A percentile compares a stretch with the other conserved stretches of the same genome.
phyloP scores from a whole-genome alignment of 495 filamentous ascomycete genomes.

The Hypoxylon lenormandii region DNA sequence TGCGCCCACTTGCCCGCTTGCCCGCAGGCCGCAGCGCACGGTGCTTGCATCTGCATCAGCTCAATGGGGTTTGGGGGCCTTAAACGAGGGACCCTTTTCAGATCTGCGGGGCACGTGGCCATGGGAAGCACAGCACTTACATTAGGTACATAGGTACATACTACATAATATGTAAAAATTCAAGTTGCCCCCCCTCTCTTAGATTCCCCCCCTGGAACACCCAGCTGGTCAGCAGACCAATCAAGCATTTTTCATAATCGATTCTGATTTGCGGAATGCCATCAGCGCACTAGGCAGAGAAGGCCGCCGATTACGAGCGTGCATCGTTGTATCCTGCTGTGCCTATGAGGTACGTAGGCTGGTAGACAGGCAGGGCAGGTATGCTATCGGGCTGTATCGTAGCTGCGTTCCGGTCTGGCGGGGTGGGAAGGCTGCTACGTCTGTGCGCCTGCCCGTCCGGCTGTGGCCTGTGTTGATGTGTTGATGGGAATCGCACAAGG shows the following conservation, averaged over 20 bases:
- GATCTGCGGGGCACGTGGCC: conserved; percentile 51
- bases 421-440: conserved; percentile 15
- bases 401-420: conserved; percentile 20
- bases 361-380: too few relatives aligned
- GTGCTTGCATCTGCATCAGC: conserved; percentile 45
- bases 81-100: conserved; percentile 2
- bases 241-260: conserved; percentile 39
- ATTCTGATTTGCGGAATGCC: conserved; percentile 44
- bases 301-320: neutral
- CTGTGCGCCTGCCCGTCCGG: conserved; percentile 29
- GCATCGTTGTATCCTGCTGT: conserved; percentile 1
- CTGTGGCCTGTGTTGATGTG: neutral
- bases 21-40: conserved; percentile 1
- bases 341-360: too few relatives aligned
- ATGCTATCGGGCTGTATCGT: neutral
- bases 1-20: too few relatives aligned
- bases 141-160: too few relatives aligned
- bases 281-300: conserved; percentile 25
- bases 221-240: conserved; percentile 50
- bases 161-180: too few relatives aligned
- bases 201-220: neutral
- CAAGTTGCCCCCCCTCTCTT: neutral
- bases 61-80: conserved; percentile 23
- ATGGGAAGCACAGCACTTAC: conserved; percentile 33
- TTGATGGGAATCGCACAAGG: neutral